Evolutionary conservation across 148 eudicot species (phyloP).

Genomic region (Fagopyrum esculentum): DNA sequence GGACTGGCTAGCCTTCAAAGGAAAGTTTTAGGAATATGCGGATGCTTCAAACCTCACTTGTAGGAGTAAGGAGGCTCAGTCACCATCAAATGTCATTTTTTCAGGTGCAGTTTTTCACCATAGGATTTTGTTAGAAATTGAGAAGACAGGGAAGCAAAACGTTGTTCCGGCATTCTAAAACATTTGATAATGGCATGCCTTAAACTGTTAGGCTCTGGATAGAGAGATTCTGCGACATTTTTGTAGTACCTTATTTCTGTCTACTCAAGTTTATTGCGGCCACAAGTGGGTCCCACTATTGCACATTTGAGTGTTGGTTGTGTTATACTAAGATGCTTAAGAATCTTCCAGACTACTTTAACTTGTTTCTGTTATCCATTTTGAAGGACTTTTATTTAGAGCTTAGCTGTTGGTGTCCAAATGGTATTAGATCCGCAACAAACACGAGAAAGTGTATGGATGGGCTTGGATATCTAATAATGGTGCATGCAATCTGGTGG

Average conservation of each 20-base stretch:
- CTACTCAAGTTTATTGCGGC: not conserved
- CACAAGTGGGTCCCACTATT: not conserved
- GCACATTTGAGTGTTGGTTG: not conserved
- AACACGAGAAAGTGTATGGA: not conserved
- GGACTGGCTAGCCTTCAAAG: not conserved
- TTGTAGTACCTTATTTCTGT: not conserved
- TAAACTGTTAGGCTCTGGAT: not conserved
- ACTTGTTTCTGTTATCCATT: not conserved
- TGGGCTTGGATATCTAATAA: not conserved
- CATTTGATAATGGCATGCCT: not conserved
- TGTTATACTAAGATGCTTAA: not conserved
- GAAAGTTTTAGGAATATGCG: not conserved
- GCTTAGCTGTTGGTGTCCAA: not conserved
- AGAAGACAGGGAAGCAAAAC: not conserved
- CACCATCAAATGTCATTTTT: not conserved
- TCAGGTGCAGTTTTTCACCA: not conserved
- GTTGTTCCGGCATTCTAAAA: not conserved
- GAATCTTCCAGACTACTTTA: not conserved
- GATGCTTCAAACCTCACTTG: not conserved
- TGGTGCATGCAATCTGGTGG: not conserved
- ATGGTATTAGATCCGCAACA: not conserved
- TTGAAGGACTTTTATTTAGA: not conserved
- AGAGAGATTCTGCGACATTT: not conserved
- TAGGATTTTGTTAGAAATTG: not conserved
- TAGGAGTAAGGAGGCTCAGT: not conserved